These are phyloP conservation scores for Podila epigama DNA, from an alignment of 192 early-diverging fungal species.

Conservation along the genomic window DNA sequence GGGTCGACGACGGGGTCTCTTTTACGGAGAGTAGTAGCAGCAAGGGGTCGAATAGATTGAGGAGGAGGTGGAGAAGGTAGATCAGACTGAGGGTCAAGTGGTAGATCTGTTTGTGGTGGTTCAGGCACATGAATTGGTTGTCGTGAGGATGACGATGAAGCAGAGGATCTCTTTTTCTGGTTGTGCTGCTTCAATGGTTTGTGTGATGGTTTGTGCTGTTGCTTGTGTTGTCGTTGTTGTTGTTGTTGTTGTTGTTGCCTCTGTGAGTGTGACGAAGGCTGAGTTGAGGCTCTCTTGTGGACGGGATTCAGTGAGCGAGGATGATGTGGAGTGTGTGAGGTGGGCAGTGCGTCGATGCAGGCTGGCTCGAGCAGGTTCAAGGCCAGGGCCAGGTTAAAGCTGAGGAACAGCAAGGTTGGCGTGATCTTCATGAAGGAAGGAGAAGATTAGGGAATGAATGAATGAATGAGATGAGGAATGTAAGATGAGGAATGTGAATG, in stretches of 20 bases:
- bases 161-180: too few relatives aligned
- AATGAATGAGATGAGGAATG: background rate
- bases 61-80: background rate
- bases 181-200: background rate
- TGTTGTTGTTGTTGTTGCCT: background rate
- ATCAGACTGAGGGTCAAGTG: too few relatives aligned
- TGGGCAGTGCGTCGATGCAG: background rate
- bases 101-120: too few relatives aligned
- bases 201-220: background rate
- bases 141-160: too few relatives aligned
- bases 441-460: background rate
- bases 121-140: too few relatives aligned
- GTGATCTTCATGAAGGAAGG: conserved; percentile 7
- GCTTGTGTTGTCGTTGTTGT: background rate
- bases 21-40: background rate
- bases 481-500: background rate
- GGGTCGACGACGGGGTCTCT: background rate
- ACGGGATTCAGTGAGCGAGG: conserved; percentile 2
- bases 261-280: background rate
- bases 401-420: conserved; percentile 1
- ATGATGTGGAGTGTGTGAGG: background rate
- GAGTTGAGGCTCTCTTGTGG: background rate
- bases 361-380: background rate
- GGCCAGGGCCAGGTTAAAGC: conserved; percentile 7
- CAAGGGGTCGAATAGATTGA: background rate